Conservation (phyloP, 495 filamentous ascomycete species). For the Xylaria bambusicola region DNA sequence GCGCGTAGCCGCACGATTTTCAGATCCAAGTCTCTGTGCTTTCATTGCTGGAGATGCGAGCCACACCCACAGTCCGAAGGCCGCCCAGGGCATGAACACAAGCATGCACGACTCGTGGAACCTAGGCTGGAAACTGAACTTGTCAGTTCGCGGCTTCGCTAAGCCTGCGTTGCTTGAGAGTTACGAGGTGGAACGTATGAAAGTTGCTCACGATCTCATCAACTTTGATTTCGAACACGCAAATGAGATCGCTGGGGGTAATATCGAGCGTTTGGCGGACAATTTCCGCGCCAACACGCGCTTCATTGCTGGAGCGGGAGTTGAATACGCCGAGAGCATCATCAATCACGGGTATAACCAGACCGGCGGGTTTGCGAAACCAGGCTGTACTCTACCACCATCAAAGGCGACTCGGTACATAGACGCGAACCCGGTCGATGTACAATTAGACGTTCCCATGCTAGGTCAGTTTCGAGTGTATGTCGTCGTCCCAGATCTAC, state of each 20-base stretch:
- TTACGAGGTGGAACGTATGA: conserved; percentile 65
- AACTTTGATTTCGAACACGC: conserved; percentile 66
- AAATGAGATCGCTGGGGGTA: conserved; percentile 59
- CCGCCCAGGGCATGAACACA: conserved; percentile 75
- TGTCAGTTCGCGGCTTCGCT: conserved; percentile 59
- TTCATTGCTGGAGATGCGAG: conserved; percentile 76
- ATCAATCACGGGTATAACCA: conserved; percentile 49
- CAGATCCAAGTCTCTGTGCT: conserved; percentile 53
- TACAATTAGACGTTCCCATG: conserved; percentile 72
- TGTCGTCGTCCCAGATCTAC: conserved; percentile 60
- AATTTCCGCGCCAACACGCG: conserved; percentile 68
- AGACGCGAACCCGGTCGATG: conserved; percentile 69
- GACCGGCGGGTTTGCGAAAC: conserved; percentile 47
- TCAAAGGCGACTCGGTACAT: conserved; percentile 66
- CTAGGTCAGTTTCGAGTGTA: conserved; percentile 70
- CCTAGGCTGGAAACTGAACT: conserved; percentile 72
- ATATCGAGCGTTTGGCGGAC: conserved; percentile 56
- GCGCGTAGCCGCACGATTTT: conserved; percentile 62
- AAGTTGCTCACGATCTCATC: conserved; percentile 66
- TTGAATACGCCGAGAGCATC: conserved; percentile 60
- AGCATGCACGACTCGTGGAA: conserved; percentile 79
- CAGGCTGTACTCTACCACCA: conserved; percentile 63
- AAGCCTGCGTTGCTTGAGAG: conserved; percentile 58
- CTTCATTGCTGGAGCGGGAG: conserved; percentile 68
- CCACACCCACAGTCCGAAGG: conserved; percentile 76